These are phyloP conservation scores for Trametes meyenii DNA, from an alignment of 768 basidiomycete genomes.

Conservation along the genomic window DNA sequence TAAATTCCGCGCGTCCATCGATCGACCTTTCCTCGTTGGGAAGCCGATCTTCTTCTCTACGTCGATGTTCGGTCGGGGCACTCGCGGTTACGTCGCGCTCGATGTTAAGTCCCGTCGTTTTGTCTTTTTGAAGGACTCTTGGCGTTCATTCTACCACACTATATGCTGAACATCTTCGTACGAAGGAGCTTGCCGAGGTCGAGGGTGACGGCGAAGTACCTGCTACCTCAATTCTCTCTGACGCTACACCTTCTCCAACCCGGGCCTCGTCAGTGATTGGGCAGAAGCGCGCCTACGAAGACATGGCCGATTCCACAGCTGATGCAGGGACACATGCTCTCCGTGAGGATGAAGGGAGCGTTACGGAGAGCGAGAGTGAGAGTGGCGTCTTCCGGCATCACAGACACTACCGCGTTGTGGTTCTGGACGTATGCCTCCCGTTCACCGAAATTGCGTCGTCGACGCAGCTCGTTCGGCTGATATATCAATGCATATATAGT, in stretches of 20 bases:
- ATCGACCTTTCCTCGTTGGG: slow-evolving; percentile 2
- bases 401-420: slow-evolving; percentile 17
- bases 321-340: background rate
- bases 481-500: background rate
- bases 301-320: too few relatives aligned
- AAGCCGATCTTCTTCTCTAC: background rate
- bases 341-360: background rate
- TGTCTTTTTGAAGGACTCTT: slow-evolving; percentile 23
- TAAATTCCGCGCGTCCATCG: background rate
- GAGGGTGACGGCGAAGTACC: too few relatives aligned
- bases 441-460: background rate
- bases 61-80: slow-evolving; percentile 12
- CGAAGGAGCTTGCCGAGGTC: background rate
- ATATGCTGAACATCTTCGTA: background rate
- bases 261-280: background rate
- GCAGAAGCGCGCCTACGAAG: background rate
- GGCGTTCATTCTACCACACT: slow-evolving; percentile 5
- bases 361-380: too few relatives aligned
- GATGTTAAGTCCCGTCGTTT: slow-evolving; percentile 5
- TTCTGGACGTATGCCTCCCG: slow-evolving; percentile 13
- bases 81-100: slow-evolving; percentile 17
- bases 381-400: background rate
- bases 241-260: too few relatives aligned
- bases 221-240: too few relatives aligned
- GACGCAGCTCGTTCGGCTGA: background rate